Evolutionary conservation across 371 early-diverging fungal species (phyloP), one percentile per base, ranked within the genome.

Genomic region (Chytridiales sp.): DNA sequence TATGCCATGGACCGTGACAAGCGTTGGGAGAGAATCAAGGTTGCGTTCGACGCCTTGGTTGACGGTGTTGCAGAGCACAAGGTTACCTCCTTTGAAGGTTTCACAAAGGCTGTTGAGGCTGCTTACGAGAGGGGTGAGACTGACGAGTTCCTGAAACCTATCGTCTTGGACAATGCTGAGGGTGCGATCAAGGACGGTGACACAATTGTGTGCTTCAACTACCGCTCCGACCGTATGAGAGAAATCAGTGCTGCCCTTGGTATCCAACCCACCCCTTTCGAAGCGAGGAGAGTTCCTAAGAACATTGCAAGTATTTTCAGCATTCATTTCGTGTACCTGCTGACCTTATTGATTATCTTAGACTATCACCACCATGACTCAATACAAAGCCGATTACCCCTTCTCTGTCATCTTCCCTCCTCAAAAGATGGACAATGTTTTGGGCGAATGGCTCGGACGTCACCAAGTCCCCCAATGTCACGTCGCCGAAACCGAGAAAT

Each of bases 1-100:
- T 99, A 98, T 74, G 95, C 98, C 58, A 99, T 99, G 99, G 99
- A 99, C 76, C 90, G 99, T 75, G 99, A 99, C 82, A 96, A 95
- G 85, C 91, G 99, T 63, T 95, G 97, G 93, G 98, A 99, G 78
- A 89, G 99, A 67, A 78, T 97, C 59, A 82, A 94, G 83, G 65
- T 92, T 47, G 98, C 98, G 36, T 91, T 91, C 66, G 91, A 97
- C 41, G 94, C 85, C 40, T 75, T 96, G 76, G 87, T 90, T 42
- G 77, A 84, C 64, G 94, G 92, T 47, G 27, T 44, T 9, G 77
- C 78, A 54, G 97, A 94, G 53, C 92, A 93, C 61, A 36, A 61
- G 43, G 19, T 52, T 9, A 17, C 35, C 17, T 40, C 48, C 34
- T 42, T 56, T 17, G 60, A 60, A 24, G 56, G 24, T 22, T 58